Evolutionary conservation across 2,329 filamentous ascomycete species (phyloP), one percentile per base, ranked within the genome.

Genomic region (Trichoderma endophyticum): DNA sequence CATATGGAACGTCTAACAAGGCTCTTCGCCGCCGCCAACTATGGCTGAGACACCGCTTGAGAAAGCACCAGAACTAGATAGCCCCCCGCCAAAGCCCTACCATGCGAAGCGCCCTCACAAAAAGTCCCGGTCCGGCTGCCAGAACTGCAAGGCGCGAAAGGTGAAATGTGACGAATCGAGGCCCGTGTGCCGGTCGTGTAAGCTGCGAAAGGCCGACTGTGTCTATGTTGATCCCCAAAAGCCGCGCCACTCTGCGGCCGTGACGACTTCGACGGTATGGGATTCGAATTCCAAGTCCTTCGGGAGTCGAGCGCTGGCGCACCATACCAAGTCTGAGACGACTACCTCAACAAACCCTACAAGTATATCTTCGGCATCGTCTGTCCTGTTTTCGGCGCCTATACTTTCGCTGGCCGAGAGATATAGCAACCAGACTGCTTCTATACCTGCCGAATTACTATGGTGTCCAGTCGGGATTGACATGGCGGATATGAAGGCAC

Each of bases 151-250:
- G 78, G 77, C 78, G 18, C 84, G 87, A 70, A 88, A 86, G 78
- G 85, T 87, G 69, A 88, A 87, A 78, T 88, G 87, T 78, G 84
- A 87, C 73, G 86, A 89, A 76, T 80, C 75, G 6, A 83, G 81
- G 32, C 87, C 87, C 0, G 76, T 80, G 3, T 89, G 87, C 75
- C 82, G 83, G 54, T 81, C 83, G 34, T 89, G 87, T 77, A 82
- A 78, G 56, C 77, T 85, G 72, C 83, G 87, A 71, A 83, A 81
- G 70, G 83, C 84, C 69, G 77, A 79, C 3, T 89, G 87, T 76
- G 77, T 84, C 67, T 89, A 88, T 75, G 11, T 80, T 43, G n/a
- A 54, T 21, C 48, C 66, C 21, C 66, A 34, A 24, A 61, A 59
- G 34, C 6, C 56, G n/a, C 66, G 60, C 28, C 39, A 11, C 28